A percentile compares a stretch with the other conserved stretches of the same genome.
Conservation (phyloP, 2,329 filamentous ascomycete species). For the Fusarium nurragi region DNA sequence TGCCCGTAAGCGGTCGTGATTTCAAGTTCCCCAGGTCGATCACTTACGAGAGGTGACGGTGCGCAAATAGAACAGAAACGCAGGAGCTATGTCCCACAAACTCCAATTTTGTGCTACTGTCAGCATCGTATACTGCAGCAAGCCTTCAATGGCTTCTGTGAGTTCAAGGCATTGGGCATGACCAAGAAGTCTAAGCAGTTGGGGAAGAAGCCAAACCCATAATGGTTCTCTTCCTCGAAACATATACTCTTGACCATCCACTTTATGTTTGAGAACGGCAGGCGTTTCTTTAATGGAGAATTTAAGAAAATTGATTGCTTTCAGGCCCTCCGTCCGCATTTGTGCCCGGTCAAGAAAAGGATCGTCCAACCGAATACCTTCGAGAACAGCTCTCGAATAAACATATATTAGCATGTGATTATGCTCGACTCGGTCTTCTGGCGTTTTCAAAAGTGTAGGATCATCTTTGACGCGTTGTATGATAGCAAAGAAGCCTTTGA, state of each 20-base stretch:
- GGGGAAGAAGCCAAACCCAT: constrained; percentile 72
- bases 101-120: constrained; percentile 54
- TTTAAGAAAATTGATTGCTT: constrained; percentile 81
- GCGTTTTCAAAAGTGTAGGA: constrained; percentile 64
- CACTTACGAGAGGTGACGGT: constrained; percentile 58
- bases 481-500: constrained; percentile 72
- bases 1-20: background rate
- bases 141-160: constrained; percentile 60
- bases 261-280: constrained; percentile 65
- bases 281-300: constrained; percentile 81
- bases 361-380: constrained; percentile 73
- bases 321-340: constrained; percentile 67
- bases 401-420: constrained; percentile 89
- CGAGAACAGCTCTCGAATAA: constrained; percentile 80
- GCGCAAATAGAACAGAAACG: constrained; percentile 60
- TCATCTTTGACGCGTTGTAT: constrained; percentile 65
- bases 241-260: constrained; percentile 54
- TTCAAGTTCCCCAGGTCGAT: background rate
- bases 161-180: constrained; percentile 59
- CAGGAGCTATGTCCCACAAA: constrained; percentile 59
- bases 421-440: constrained; percentile 74
- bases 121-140: constrained; percentile 61
- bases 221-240: constrained; percentile 68
- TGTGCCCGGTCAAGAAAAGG: constrained; percentile 69
- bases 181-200: constrained; percentile 66